A percentile compares a stretch with the other conserved stretches of the same genome.
Conservation (phyloP, 106 monocot species). For the Apostasia shenzhenica region DNA sequence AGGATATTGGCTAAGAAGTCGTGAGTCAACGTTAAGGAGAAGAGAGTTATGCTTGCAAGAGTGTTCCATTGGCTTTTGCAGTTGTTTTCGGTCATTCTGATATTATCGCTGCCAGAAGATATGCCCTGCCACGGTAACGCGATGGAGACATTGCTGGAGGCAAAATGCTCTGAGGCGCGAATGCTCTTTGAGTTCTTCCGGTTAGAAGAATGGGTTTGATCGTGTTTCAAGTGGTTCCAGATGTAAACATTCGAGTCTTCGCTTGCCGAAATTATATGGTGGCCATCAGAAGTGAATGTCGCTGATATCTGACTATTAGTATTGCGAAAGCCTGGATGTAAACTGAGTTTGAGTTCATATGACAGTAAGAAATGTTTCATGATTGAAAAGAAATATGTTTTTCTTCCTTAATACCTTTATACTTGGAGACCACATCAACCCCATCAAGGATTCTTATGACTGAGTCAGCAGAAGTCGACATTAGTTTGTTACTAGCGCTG, state of each 20-base stretch:
- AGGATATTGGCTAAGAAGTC: slow-evolving; percentile 19
- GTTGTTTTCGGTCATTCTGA: not conserved
- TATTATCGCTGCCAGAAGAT: not conserved
- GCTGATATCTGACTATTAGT: slow-evolving; percentile 27
- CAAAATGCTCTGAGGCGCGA: slow-evolving; percentile 27
- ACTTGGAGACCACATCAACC: slow-evolving; percentile 24
- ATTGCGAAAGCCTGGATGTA: slow-evolving; percentile 26
- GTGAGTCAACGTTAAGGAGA: slow-evolving; percentile 29
- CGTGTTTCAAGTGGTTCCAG: slow-evolving; percentile 40
- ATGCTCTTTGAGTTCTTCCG: slow-evolving; percentile 12
- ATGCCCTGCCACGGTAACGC: slow-evolving; percentile 38
- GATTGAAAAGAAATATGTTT: not conserved
- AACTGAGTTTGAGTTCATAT: not conserved
- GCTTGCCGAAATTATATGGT: slow-evolving; percentile 36
- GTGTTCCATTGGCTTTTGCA: not conserved
- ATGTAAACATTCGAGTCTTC: slow-evolving; percentile 39
- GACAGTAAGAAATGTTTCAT: not conserved
- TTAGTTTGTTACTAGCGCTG: slow-evolving; percentile 12
- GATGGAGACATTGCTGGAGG: slow-evolving; percentile 21
- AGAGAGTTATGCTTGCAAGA: not conserved
- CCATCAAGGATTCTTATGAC: slow-evolving; percentile 32
- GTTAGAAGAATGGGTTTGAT: not conserved
- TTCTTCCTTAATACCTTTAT: slow-evolving; percentile 21
- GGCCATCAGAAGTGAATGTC: slow-evolving; percentile 48
- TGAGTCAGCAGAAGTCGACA: slow-evolving; percentile 35